Percentiles rank a stretch among this genome's conserved stretches.
These are phyloP conservation scores for Craterostigma plantagineum DNA, from an alignment of 257 asterid species.

Conservation along the genomic window DNA sequence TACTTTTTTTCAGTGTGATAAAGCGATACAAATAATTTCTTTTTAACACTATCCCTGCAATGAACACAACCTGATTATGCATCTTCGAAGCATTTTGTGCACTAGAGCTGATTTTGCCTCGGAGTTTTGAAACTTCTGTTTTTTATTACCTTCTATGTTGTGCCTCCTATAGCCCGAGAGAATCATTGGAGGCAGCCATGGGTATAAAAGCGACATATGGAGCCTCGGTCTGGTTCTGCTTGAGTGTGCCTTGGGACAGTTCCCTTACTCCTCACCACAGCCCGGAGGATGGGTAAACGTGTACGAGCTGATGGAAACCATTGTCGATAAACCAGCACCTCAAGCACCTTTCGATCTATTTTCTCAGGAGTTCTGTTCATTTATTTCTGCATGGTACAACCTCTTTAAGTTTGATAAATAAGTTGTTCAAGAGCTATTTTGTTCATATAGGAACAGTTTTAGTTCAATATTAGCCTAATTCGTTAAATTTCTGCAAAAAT, in stretches of 20 bases:
- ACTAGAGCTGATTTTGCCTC: no score
- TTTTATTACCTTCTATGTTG: neutral
- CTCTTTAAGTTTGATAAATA: conserved; percentile 2
- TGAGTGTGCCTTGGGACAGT: conserved; percentile 73
- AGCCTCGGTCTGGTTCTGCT: conserved; percentile 90
- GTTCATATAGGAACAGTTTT: conserved; percentile 1
- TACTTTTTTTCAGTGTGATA: no score
- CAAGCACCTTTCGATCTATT: conserved; percentile 60
- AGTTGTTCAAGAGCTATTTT: conserved; percentile 3
- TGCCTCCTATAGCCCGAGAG: conserved; percentile 90
- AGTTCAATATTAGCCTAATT: neutral
- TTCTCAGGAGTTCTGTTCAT: conserved; percentile 84
- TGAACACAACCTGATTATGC: no score
- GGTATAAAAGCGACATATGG: conserved; percentile 89
- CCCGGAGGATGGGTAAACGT: conserved; percentile 79
- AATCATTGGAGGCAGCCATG: conserved; percentile 55
- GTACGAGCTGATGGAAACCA: conserved; percentile 80
- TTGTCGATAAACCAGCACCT: conserved; percentile 76
- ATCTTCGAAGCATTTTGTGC: no score
- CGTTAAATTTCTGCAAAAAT: no score
- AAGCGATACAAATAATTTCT: no score
- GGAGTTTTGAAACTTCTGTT: no score
- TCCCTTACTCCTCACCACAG: conserved; percentile 80
- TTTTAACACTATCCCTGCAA: no score
- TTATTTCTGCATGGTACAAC: conserved; percentile 71